Evolutionary conservation across 495 filamentous ascomycete species (phyloP), one percentile per base, ranked within the genome.

Genomic region (Aspergillus sclerotioniger): DNA sequence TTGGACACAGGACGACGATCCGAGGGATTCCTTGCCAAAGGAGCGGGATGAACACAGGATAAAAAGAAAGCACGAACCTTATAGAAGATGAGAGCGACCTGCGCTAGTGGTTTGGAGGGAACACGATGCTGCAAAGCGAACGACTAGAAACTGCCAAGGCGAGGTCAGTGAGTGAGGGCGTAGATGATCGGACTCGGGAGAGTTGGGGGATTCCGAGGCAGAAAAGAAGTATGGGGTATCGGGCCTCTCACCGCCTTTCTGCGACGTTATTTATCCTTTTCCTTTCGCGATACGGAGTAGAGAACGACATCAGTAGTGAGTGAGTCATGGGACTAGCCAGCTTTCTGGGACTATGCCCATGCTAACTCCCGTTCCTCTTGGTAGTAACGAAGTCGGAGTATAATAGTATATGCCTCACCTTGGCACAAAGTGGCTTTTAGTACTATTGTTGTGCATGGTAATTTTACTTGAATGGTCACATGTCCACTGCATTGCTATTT

Each of bases 41-140:
- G 17, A 33, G 28, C 21, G 8, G 53, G 25, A 19, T 28, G 32
- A 7, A 32, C 9, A 47, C 8, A 28, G 45, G 32, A 29, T 29
- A 33, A 17, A 49, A 8, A 31, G 46, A 13, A 31, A 16, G 3
- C 47, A 50, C 47, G 32, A 50, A 50, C 47, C 47, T 50, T 50
- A 50, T 32, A 16, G 12, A n/a, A 41, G 9, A 7, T n/a, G 37
- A n/a, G 10, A 41, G 37, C 37, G 37, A 41, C 37, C 37, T 41
- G 37, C 37, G 37, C 37, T 41, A 41, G 37, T 12, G 37, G 37
- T 41, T 41, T 41, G 12, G 12, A 41, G 37, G 37, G 12, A 41
- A 41, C 37, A 41, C 37, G 37, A 41, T 15, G 37, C 37, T 41
- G 37, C 37, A 41, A n/a, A 41, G 37, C 10, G 37, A 41, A n/a